Conservation (phyloP, 2,329 filamentous ascomycete species). For the Samsoniella hepiali region DNA sequence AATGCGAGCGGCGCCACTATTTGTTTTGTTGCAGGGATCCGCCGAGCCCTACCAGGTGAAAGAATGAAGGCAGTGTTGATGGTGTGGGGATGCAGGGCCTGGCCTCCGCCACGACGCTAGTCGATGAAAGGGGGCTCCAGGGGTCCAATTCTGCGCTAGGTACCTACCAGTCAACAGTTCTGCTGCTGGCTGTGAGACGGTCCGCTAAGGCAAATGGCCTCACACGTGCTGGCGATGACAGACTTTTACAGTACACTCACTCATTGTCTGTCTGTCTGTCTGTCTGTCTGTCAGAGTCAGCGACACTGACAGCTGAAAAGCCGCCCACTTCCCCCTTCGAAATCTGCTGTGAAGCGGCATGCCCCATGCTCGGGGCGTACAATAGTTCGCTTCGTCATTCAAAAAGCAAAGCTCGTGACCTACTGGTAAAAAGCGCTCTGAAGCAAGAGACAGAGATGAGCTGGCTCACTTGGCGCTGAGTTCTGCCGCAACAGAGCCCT, state of each 20-base stretch:
- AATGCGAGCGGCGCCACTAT: background rate
- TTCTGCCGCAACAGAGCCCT: background rate
- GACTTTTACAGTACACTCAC: too few relatives aligned
- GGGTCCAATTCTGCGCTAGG: background rate
- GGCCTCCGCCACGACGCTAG: background rate
- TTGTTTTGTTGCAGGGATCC: background rate
- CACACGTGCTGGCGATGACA: too few relatives aligned
- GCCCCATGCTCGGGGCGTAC: background rate
- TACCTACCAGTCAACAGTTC: too few relatives aligned
- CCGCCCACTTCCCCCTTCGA: background rate
- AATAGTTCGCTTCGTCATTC: background rate
- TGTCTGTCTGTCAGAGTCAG: background rate
- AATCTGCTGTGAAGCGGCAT: background rate
- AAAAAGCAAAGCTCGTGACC: background rate
- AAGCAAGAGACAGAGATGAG: background rate
- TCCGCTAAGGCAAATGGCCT: too few relatives aligned
- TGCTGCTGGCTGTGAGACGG: too few relatives aligned
- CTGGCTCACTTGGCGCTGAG: background rate
- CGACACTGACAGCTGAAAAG: background rate
- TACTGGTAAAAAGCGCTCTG: background rate
- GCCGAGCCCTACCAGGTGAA: background rate
- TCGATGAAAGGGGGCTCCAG: background rate
- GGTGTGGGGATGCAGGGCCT: background rate
- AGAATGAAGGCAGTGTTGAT: constrained; percentile 1
- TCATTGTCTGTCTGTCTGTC: too few relatives aligned